Evolutionary conservation across 495 filamentous ascomycete species (phyloP).

Genomic region (Penicillium samsonianum): DNA sequence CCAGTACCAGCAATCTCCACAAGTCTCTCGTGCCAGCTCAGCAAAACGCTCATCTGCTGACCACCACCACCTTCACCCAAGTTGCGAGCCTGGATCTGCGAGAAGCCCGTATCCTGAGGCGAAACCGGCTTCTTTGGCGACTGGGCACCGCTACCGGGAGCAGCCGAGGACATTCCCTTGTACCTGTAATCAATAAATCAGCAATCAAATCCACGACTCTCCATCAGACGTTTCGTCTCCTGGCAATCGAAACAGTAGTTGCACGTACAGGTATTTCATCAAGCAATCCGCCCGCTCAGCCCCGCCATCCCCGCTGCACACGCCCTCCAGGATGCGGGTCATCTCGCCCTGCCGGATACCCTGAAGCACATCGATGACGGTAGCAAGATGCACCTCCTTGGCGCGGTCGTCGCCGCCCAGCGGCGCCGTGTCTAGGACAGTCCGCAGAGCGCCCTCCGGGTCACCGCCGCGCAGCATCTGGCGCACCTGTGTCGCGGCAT

Average conservation of each 20-base stretch:
- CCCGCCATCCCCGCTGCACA: slow-evolving; percentile 70
- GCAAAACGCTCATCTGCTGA: slow-evolving; percentile 85
- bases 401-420: slow-evolving; percentile 71
- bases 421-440: slow-evolving; percentile 74
- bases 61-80: slow-evolving; percentile 74
- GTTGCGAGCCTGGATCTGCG: slow-evolving; percentile 71
- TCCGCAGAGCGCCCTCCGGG: slow-evolving; percentile 76
- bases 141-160: slow-evolving; percentile 34
- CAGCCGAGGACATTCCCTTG: slow-evolving; percentile 74
- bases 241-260: neutral
- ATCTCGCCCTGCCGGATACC: slow-evolving; percentile 89
- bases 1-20: slow-evolving; percentile 87
- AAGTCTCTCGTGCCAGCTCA: slow-evolving; percentile 96
- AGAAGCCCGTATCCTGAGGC: slow-evolving; percentile 82
- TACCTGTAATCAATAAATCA: slow-evolving; percentile 52
- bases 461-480: slow-evolving; percentile 85
- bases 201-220: neutral
- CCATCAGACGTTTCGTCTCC: neutral
- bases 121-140: slow-evolving; percentile 57
- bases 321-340: slow-evolving; percentile 75
- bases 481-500: slow-evolving; percentile 72
- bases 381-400: slow-evolving; percentile 81
- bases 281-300: slow-evolving; percentile 60
- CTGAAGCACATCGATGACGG: slow-evolving; percentile 84
- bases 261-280: slow-evolving; percentile 55